Evolutionary conservation across 331 rosid genomes (phyloP).

Genomic region (Quercus lobata): DNA sequence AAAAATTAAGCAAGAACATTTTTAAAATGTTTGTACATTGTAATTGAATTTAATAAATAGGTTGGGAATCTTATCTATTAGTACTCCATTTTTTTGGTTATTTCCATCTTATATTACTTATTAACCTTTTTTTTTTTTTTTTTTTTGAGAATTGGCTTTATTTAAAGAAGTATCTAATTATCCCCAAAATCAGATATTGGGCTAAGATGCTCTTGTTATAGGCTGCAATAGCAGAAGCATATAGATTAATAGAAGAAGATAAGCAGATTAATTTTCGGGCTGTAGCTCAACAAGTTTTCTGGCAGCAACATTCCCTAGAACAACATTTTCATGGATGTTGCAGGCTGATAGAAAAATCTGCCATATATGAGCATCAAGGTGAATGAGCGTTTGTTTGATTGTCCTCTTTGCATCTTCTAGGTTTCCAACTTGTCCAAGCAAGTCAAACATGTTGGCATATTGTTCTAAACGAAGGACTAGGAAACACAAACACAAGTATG

Average conservation of each 20-base stretch:
- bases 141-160: too few species aligned
- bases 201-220: too few species aligned
- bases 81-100: too few species aligned
- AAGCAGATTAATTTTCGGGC: not conserved
- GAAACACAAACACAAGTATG: too few species aligned
- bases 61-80: too few species aligned
- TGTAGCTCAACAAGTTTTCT: not conserved
- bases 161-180: too few species aligned
- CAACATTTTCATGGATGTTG: not conserved
- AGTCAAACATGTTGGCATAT: not conserved
- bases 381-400: not conserved
- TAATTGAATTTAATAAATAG: too few species aligned
- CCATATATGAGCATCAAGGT: not conserved
- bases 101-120: too few species aligned
- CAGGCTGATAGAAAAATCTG: slow-evolving; percentile 4
- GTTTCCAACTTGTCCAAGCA: slow-evolving; percentile 3
- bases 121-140: too few species aligned
- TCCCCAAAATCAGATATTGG: too few species aligned
- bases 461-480: not conserved
- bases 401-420: slow-evolving; percentile 4
- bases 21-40: too few species aligned
- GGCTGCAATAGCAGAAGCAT: not conserved
- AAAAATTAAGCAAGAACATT: too few species aligned
- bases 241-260: not conserved
- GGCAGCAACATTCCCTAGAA: not conserved